These are phyloP conservation scores for Botrytis fragariae DNA, from an alignment of 2,329 filamentous ascomycete species.

Conservation along the genomic window DNA sequence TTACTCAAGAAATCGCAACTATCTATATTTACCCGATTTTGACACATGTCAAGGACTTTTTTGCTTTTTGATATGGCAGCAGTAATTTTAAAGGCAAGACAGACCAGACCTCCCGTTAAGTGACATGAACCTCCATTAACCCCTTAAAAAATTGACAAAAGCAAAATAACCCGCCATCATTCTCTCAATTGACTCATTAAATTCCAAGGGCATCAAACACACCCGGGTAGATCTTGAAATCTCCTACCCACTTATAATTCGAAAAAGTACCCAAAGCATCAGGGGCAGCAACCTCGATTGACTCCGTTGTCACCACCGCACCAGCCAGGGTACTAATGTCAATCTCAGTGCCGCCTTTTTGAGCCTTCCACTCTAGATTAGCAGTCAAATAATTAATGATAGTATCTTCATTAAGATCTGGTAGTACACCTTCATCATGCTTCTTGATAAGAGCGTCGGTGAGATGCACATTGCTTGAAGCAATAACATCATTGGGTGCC, in stretches of 20 bases:
- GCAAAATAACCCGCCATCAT: neutral
- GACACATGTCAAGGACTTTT: neutral
- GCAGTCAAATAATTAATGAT: slow-evolving; percentile 34
- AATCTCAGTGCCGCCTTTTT: slow-evolving; percentile 9
- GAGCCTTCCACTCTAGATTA: slow-evolving; percentile 32
- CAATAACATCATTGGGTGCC: slow-evolving; percentile 24
- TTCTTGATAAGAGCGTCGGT: slow-evolving; percentile 38
- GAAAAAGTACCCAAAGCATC: slow-evolving; percentile 3
- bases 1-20: neutral
- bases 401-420: slow-evolving; percentile 31
- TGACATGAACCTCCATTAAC: neutral
- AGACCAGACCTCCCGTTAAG: neutral
- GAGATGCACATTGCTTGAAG: slow-evolving; percentile 41
- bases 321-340: neutral
- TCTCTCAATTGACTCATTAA: neutral
- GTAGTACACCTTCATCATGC: slow-evolving; percentile 32
- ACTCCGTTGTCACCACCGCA: neutral
- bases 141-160: neutral
- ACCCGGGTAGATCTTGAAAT: slow-evolving; percentile 13
- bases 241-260: slow-evolving; percentile 19
- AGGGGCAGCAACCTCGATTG: slow-evolving; percentile 14
- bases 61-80: neutral
- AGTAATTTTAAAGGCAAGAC: neutral
- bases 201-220: neutral
- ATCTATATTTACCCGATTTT: neutral